phyloP scores from a whole-genome alignment of 1,284 basidiomycete genomes.

The Rugosomyces carneus region DNA sequence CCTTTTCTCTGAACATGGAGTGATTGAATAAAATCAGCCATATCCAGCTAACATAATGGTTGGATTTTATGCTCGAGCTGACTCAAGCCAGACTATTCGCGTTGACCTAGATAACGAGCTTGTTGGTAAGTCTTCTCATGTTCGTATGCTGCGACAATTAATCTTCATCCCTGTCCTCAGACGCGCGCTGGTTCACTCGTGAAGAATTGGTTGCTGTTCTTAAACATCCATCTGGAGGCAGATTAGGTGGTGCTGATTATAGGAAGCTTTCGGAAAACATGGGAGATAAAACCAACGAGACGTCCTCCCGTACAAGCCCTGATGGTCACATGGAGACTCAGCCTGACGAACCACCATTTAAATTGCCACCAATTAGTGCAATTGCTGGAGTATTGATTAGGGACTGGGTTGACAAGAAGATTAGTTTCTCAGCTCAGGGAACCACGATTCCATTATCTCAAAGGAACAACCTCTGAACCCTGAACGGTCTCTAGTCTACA shows the following conservation, averaged over 20 bases:
- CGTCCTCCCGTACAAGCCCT: slow-evolving; percentile 11
- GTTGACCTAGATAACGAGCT: slow-evolving; percentile 94
- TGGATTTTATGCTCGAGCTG: slow-evolving; percentile 79
- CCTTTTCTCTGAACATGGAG: not conserved
- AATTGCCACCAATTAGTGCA: slow-evolving; percentile 59
- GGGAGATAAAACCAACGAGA: slow-evolving; percentile 23
- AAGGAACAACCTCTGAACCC: slow-evolving; percentile 21
- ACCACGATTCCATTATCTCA: slow-evolving; percentile 6
- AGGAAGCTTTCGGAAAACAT: slow-evolving; percentile 45
- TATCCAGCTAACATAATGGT: slow-evolving; percentile 90
- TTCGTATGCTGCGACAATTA: not conserved
- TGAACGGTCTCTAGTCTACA: too few relatives aligned
- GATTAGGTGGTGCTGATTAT: slow-evolving; percentile 52
- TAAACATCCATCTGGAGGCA: slow-evolving; percentile 47
- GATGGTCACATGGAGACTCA: too few relatives aligned
- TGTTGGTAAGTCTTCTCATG: slow-evolving; percentile 52
- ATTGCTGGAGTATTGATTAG: slow-evolving; percentile 67
- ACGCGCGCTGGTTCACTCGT: slow-evolving; percentile 85
- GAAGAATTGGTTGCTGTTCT: slow-evolving; percentile 66
- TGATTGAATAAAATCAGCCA: slow-evolving; percentile 41
- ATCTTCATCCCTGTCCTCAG: slow-evolving; percentile 31
- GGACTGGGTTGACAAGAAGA: slow-evolving; percentile 53
- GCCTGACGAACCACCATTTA: slow-evolving; percentile 44
- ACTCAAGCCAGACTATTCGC: slow-evolving; percentile 69
- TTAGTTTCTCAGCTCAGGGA: slow-evolving; percentile 24